phyloP scores from a whole-genome alignment of 257 asterid species.

The Euphrasia confusa region DNA sequence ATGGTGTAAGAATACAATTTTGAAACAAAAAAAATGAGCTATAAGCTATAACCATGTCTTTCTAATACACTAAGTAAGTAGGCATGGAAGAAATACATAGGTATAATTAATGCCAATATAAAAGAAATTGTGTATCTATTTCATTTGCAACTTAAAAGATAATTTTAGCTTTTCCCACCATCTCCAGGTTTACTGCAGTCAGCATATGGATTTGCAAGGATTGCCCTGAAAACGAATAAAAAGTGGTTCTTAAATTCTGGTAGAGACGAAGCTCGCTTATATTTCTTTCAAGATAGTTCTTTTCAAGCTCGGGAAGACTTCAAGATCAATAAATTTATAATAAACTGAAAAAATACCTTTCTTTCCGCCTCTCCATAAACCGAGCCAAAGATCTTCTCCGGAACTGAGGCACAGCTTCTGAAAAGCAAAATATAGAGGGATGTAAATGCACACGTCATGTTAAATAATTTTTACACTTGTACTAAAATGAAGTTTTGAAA shows the following conservation, averaged over 20 bases:
- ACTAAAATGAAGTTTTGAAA: background rate
- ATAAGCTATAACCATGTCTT: conserved; percentile 24
- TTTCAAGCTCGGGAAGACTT: background rate
- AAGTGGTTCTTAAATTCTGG: background rate
- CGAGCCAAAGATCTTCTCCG: conserved; percentile 86
- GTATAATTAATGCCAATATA: conserved; percentile 12
- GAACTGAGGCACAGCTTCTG: conserved; percentile 80
- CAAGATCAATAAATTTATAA: background rate
- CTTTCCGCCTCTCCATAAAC: conserved; percentile 91
- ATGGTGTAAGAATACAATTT: conserved; percentile 15
- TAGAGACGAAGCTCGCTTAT: background rate
- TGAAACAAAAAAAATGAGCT: conserved; percentile 31
- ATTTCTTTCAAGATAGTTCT: background rate
- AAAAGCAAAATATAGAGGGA: conserved; percentile 4
- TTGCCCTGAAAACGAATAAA: conserved; percentile 37
- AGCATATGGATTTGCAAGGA: conserved; percentile 48
- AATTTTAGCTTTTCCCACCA: conserved; percentile 29
- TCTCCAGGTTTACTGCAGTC: conserved; percentile 35
- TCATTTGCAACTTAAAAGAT: conserved; percentile 24
- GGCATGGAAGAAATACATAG: conserved; percentile 3
- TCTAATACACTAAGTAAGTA: background rate
- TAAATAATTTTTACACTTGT: too few relatives aligned
- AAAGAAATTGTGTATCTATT: conserved; percentile 19
- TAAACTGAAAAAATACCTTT: conserved; percentile 42
- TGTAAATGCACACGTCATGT: background rate